Percentiles rank a stretch among this genome's conserved stretches.
Evolutionary conservation across 2,329 filamentous ascomycete species (phyloP).

Genomic region (Penicillium sp.): DNA sequence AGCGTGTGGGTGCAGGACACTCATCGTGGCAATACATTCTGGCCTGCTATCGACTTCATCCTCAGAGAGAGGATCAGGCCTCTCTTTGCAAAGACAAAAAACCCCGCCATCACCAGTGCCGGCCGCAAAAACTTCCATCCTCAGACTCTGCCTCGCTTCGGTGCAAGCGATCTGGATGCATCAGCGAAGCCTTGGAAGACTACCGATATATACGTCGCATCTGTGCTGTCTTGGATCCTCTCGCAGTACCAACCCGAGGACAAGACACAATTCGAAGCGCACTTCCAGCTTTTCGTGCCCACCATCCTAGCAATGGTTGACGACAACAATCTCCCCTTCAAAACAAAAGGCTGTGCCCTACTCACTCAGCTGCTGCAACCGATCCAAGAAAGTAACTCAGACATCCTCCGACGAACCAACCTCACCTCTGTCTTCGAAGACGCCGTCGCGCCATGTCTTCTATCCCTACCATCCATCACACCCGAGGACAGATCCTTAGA

Average conservation of each 20-base stretch:
- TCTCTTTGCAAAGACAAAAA: slow-evolving; percentile 41
- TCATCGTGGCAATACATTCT: background rate
- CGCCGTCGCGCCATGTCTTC: slow-evolving; percentile 60
- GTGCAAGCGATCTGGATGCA: slow-evolving; percentile 33
- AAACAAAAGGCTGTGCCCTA: slow-evolving; percentile 38
- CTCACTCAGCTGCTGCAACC: slow-evolving; percentile 34
- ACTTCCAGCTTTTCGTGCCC: slow-evolving; percentile 45
- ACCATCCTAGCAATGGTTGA: slow-evolving; percentile 44
- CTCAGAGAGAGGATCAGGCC: slow-evolving; percentile 37
- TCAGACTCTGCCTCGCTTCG: slow-evolving; percentile 35
- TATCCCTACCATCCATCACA: slow-evolving; percentile 73
- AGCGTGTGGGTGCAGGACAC: background rate
- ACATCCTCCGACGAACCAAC: slow-evolving; percentile 42
- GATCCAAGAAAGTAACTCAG: slow-evolving; percentile 34
- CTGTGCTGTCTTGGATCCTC: slow-evolving; percentile 36
- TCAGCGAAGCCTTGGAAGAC: slow-evolving; percentile 41
- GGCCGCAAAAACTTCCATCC: slow-evolving; percentile 46
- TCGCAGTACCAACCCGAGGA: slow-evolving; percentile 34
- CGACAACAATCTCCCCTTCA: slow-evolving; percentile 37
- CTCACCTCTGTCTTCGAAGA: slow-evolving; percentile 46
- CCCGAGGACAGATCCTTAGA: slow-evolving; percentile 65
- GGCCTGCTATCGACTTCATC: slow-evolving; percentile 21
- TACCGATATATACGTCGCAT: slow-evolving; percentile 33
- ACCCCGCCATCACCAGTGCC: slow-evolving; percentile 40
- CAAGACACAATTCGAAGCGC: slow-evolving; percentile 34